Conservation (phyloP, 306 rosid genomes). For the Cicer arietinum region DNA sequence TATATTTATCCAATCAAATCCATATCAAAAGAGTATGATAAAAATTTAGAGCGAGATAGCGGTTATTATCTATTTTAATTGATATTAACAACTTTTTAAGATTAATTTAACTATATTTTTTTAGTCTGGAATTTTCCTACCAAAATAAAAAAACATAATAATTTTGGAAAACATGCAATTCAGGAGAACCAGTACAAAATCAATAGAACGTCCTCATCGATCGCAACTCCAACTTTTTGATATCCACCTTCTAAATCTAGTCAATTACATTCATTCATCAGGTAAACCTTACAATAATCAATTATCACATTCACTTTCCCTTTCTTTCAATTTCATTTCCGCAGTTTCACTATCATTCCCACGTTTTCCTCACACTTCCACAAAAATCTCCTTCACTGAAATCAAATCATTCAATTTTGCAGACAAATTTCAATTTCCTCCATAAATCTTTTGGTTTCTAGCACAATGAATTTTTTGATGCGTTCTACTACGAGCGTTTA, state of each 20-base stretch:
- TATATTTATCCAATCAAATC: too few species aligned
- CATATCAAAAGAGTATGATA: too few species aligned
- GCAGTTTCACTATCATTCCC: not conserved
- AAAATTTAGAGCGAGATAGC: too few species aligned
- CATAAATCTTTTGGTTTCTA: slow-evolving; percentile 28
- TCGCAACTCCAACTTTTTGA: slow-evolving; percentile 23
- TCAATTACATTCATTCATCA: not conserved
- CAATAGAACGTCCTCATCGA: not conserved
- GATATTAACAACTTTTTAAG: too few species aligned
- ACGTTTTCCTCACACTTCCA: not conserved
- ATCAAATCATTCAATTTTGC: slow-evolving; percentile 39
- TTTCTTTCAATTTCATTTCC: slow-evolving; percentile 22
- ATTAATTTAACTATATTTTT: too few species aligned
- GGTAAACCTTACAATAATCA: slow-evolving; percentile 35
- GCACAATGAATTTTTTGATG: slow-evolving; percentile 77
- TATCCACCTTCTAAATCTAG: not conserved
- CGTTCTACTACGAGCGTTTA: slow-evolving; percentile 60
- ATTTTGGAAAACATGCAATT: not conserved
- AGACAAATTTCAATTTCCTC: not conserved
- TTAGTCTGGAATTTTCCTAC: too few species aligned
- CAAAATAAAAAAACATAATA: not conserved
- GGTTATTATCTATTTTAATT: too few species aligned
- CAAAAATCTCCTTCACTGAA: slow-evolving; percentile 31
- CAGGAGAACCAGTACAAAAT: not conserved
- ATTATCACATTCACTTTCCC: not conserved